Evolutionary conservation across 306 rosid species (phyloP).

Genomic region (Spatholobus suberectus): DNA sequence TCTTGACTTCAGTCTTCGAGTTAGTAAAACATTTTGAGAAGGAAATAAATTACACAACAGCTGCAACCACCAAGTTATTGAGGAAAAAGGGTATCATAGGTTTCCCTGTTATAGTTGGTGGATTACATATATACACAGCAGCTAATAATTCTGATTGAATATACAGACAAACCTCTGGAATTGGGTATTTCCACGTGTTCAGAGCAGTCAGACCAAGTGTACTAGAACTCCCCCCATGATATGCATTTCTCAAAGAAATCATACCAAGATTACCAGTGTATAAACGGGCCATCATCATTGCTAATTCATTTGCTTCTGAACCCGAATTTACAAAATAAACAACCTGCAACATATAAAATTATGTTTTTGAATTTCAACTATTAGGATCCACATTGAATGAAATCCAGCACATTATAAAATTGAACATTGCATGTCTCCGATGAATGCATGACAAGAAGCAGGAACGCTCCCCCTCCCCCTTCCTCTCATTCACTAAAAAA

Average conservation of each 20-base stretch:
- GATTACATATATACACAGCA: slow-evolving; percentile 7
- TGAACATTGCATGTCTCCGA: neutral
- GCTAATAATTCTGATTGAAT: slow-evolving; percentile 3
- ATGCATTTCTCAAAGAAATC: slow-evolving; percentile 90
- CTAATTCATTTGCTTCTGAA: slow-evolving; percentile 91
- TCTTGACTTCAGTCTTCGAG: slow-evolving; percentile 13
- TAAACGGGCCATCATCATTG: slow-evolving; percentile 93
- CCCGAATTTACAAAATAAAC: slow-evolving; percentile 96
- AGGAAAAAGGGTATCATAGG: neutral
- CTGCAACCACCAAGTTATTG: neutral
- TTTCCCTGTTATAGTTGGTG: neutral
- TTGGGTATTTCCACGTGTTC: slow-evolving; percentile 89
- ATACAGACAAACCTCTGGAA: slow-evolving; percentile 75
- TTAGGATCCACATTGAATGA: slow-evolving; percentile 18
- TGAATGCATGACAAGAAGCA: slow-evolving; percentile 12
- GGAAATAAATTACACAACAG: neutral
- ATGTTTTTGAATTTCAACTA: neutral
- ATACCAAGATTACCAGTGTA: slow-evolving; percentile 82
- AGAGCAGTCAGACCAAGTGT: slow-evolving; percentile 84
- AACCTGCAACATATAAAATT: slow-evolving; percentile 66
- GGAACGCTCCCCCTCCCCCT: no score
- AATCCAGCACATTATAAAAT: slow-evolving; percentile 13
- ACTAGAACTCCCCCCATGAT: slow-evolving; percentile 90
- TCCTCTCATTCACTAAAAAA: neutral
- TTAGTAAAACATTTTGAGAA: neutral